Evolutionary conservation across 2,329 filamentous ascomycete genomes (phyloP), one percentile per base, ranked within the genome.

Genomic region (Cladophialophora exuberans): DNA sequence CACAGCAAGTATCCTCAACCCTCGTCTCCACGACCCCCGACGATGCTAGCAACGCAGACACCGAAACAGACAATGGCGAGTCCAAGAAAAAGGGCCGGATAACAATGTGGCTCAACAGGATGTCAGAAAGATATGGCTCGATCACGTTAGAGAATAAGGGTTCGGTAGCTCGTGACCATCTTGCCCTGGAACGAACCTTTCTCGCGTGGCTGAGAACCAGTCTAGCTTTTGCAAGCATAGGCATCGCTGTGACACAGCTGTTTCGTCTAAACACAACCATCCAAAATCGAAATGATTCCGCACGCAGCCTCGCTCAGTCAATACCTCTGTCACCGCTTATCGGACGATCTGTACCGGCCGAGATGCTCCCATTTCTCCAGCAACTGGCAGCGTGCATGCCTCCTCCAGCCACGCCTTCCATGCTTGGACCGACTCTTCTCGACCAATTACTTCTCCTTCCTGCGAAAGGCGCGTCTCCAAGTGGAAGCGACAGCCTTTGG

Each of bases 131-230:
- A 62, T 86, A 83, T 62, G 83, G 83, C 15, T 81, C 77, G 56
- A 72, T 86, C 26, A 83, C 86, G 66, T 68, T 86, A 46, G 84
- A 86, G 61, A 87, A 87, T 61, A 86, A 86, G 66, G 84, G 83
- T 13, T 84, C 81, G 63, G 83, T 86, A 18, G 84, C 84, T 28
- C 72, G 84, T 61, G 84, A 87, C 67, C 84, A 87, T 73, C 73
- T 87, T 38, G 84, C 84, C 17, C 66, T 86, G 38, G 84, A 87
- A 69, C 79, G 84, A 35, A 87, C 84, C n/a, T 87, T 86, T 69
- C 76, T 87, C 36, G 84, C 84, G 59, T 87, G 84, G 84, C 77
- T 87, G 55, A 79, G 84, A 50, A 87, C 84, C 13, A 85, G 82
- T 11, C 76, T 87, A 49, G 82, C 82, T 48, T 87, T 87, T 66